Percentiles rank a stretch among this genome's conserved stretches.
Evolutionary conservation across 2,329 filamentous ascomycete genomes (phyloP).

Genomic region (Paracoccidioides lutzii): DNA sequence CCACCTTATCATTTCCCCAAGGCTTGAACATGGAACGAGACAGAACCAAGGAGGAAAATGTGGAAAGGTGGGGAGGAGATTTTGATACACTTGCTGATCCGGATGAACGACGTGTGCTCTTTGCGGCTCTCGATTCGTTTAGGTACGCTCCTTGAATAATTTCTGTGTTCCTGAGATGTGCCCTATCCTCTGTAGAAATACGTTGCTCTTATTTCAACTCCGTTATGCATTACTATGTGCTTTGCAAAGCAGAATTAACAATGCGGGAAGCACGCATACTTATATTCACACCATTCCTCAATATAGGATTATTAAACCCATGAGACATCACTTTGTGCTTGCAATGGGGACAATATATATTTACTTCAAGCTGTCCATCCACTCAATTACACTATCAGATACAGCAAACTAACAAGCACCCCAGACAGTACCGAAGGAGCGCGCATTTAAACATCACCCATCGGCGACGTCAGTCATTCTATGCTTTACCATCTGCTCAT

Average conservation of each 20-base stretch:
- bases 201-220: constrained; percentile 1
- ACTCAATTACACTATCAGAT: not conserved
- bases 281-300: too few species aligned
- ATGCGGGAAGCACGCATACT: too few species aligned
- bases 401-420: constrained; percentile 7
- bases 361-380: not conserved
- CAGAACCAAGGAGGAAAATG: not conserved
- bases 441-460: constrained; percentile 89
- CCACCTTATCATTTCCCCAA: not conserved
- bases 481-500: constrained; percentile 71
- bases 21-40: not conserved
- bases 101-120: constrained; percentile 69
- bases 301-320: too few species aligned
- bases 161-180: not conserved
- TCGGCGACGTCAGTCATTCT: constrained; percentile 80
- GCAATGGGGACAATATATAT: not conserved
- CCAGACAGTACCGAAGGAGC: constrained; percentile 68
- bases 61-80: constrained; percentile 44
- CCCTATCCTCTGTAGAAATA: not conserved
- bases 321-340: too few species aligned
- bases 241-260: not conserved
- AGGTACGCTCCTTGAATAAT: constrained; percentile 46
- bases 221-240: not conserved
- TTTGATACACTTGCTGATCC: constrained; percentile 58
- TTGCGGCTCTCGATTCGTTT: constrained; percentile 77